Base-by-base conservation (phyloP, 2,329 filamentous ascomycete species). In the Karstenula rhodostoma region DNA sequence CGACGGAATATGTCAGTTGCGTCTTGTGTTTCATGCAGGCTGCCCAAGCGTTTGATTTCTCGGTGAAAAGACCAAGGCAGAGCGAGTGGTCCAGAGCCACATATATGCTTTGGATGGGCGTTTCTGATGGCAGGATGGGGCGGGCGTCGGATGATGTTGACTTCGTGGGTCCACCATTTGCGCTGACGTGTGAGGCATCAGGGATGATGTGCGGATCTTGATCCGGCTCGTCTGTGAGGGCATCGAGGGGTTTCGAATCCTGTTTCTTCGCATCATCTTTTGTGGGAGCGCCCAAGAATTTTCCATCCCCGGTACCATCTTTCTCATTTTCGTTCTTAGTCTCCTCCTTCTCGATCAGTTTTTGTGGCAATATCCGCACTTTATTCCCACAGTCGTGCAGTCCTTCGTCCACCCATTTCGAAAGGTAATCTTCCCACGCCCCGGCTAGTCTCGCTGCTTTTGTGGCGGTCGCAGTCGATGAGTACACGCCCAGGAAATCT, bases 11-110 rank as follows among this genome's bases (percentile, higher is more conserved):
- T 10, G 48, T 51, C 29, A 51, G 37, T 19, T 51, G 48, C 48
- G n/a, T 51, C 32, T 51, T 51, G n/a, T 51, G 48, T n/a, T 37
- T 40, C 48, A 51, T 51, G 23, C 48, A 51, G 17, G 48, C 29
- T 15, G 37, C 48, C 48, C 29, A 51, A 19, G 48, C 48, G 4
- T 5, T 35, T 15, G 29, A 22, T 22, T 51, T 51, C 9, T 23
- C 19, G 8, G 22, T 29, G 33, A 37, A 51, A 17, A 51, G 32
- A 13, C 48, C 48, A 9, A 51, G 48, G 29, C 29, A 51, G 8
- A 51, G 48, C 5, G 48, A 37, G 19, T 25, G n/a, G n/a, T 51
- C 33, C 9, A 51, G 33, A 4, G 48, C 48, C 23, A 51, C 32
- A n/a, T 35, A 51, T 12, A 51, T 17, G 49, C 13, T 52, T 27